Conservation (phyloP, 768 basidiomycete species). For the Russula emetica region DNA sequence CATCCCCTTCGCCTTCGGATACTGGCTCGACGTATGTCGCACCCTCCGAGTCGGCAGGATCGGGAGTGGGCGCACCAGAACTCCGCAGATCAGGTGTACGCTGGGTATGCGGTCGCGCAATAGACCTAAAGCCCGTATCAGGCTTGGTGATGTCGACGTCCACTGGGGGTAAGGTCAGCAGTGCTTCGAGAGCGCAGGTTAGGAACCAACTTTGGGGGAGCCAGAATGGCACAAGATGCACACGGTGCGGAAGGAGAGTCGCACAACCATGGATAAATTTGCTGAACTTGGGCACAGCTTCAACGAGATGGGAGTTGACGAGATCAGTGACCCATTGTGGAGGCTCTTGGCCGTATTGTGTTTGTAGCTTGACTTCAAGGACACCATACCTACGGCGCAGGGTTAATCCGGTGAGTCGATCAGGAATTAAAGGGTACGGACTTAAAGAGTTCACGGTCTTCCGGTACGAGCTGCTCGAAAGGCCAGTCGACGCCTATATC, state of each 20-base stretch:
- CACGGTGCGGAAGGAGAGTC: slow-evolving; percentile 84
- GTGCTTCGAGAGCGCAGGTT: not conserved
- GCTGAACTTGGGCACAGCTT: slow-evolving; percentile 97
- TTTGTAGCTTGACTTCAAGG: slow-evolving; percentile 95
- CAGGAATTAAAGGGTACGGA: slow-evolving; percentile 32
- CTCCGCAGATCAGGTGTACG: slow-evolving; percentile 32
- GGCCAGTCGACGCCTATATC: slow-evolving; percentile 93
- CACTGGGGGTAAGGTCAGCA: slow-evolving; percentile 47
- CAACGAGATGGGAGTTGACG: slow-evolving; percentile 92
- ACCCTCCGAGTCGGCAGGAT: slow-evolving; percentile 36
- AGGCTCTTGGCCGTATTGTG: slow-evolving; percentile 91
- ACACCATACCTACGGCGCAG: slow-evolving; percentile 66
- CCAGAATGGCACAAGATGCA: slow-evolving; percentile 98
- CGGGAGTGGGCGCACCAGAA: slow-evolving; percentile 43
- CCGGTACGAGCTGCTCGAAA: slow-evolving; percentile 65
- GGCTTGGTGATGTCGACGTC: slow-evolving; percentile 94
- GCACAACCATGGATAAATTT: slow-evolving; percentile 98
- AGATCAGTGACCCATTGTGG: slow-evolving; percentile 95
- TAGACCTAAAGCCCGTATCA: slow-evolving; percentile 60
- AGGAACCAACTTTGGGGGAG: slow-evolving; percentile 75
- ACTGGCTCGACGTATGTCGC: slow-evolving; percentile 76
- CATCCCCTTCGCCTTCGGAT: slow-evolving; percentile 93
- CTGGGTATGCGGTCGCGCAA: slow-evolving; percentile 65
- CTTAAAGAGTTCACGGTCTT: slow-evolving; percentile 93
- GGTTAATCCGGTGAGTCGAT: not conserved